A percentile compares a stretch with the other conserved stretches of the same genome.
Conservation (phyloP, 495 filamentous ascomycete species). For the Penicillium fimorum region DNA sequence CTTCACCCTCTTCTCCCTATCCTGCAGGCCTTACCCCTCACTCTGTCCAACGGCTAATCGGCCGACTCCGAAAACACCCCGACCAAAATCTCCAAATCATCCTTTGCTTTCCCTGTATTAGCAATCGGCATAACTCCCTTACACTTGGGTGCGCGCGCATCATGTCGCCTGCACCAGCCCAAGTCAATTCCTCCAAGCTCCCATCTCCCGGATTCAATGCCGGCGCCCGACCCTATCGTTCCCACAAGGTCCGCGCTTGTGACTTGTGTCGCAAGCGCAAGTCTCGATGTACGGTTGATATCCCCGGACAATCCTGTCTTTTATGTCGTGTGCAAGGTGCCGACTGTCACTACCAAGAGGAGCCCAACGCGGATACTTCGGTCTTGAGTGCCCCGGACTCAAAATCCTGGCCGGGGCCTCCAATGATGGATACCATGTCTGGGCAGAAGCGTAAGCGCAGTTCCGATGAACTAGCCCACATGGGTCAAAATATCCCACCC, state of each 20-base stretch:
- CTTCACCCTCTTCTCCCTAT: constrained; percentile 6
- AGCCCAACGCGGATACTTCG: constrained; percentile 29
- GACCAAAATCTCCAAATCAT: constrained; percentile 20
- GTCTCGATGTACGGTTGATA: constrained; percentile 51
- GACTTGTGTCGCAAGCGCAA: constrained; percentile 54
- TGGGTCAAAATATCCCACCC: constrained; percentile 15
- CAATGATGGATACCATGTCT: constrained; percentile 21
- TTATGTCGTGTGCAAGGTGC: constrained; percentile 51
- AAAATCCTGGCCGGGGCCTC: constrained; percentile 31
- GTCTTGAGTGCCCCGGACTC: constrained; percentile 28
- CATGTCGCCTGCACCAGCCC: constrained; percentile 40
- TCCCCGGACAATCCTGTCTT: constrained; percentile 47
- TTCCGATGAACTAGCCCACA: constrained; percentile 22
- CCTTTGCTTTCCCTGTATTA: constrained; percentile 8
- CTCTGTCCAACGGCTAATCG: constrained; percentile 23
- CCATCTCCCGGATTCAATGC: constrained; percentile 46
- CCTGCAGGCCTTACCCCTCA: constrained; percentile 31
- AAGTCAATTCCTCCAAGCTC: constrained; percentile 37
- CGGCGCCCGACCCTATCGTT: constrained; percentile 49
- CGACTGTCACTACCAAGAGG: constrained; percentile 50
- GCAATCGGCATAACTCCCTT: constrained; percentile 10
- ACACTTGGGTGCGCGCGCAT: constrained; percentile 23
- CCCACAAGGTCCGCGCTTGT: constrained; percentile 52
- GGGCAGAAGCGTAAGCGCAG: constrained; percentile 45
- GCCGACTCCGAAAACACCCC: constrained; percentile 30